phyloP scores from a whole-genome alignment of 441 rosid species.

The Manihot esculenta region DNA sequence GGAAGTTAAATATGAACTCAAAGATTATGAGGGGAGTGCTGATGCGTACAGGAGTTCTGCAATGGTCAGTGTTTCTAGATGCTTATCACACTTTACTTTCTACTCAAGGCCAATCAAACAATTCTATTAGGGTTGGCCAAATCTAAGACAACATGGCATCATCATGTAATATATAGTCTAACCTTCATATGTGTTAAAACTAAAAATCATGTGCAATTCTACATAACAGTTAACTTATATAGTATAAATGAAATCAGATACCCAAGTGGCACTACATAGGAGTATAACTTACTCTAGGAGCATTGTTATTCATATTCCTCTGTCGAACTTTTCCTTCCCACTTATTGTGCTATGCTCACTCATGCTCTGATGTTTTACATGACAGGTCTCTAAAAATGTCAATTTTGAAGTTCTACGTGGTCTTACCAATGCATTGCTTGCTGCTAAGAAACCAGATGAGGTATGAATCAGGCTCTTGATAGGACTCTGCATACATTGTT shows the following conservation, averaged over 20 bases:
- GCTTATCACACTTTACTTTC: conserved; percentile 1
- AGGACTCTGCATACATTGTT: conserved; percentile 4
- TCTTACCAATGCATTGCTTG: conserved; percentile 72
- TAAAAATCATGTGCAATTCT: too few relatives aligned
- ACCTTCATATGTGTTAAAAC: too few relatives aligned
- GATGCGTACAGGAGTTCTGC: conserved; percentile 71
- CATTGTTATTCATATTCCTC: not conserved
- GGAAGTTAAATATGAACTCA: conserved; percentile 81
- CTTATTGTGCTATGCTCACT: not conserved
- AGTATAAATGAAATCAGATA: too few relatives aligned
- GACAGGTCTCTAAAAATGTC: conserved; percentile 57
- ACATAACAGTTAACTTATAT: too few relatives aligned
- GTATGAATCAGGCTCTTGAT: conserved; percentile 37
- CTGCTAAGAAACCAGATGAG: conserved; percentile 91
- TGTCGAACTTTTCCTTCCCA: not conserved
- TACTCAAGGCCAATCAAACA: not conserved
- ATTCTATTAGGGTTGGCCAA: not conserved
- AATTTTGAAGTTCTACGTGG: conserved; percentile 85
- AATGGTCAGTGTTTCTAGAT: conserved; percentile 43
- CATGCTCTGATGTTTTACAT: conserved; percentile 14
- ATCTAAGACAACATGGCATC: too few relatives aligned
- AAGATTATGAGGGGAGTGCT: conserved; percentile 86
- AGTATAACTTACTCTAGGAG: not conserved
- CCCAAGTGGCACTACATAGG: not conserved
- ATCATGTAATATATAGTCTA: too few relatives aligned